A percentile compares a stretch with the other conserved stretches of the same genome.
Evolutionary conservation across 2,329 filamentous ascomycete genomes (phyloP).

Genomic region (Drechmeria coniospora): DNA sequence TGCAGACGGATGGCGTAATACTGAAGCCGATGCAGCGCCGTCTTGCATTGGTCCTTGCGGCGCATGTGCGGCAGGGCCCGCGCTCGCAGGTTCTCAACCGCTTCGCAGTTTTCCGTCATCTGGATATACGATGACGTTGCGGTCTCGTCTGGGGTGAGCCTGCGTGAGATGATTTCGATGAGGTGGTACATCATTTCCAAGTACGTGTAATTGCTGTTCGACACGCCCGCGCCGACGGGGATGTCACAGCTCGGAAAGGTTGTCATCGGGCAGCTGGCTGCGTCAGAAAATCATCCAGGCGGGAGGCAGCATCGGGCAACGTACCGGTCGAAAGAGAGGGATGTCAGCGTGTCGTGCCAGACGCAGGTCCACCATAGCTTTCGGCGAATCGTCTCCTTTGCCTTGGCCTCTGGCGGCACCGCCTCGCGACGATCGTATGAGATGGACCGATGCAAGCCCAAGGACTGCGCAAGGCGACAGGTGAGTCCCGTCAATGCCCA

Average conservation of each 20-base stretch:
- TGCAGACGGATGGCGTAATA: conserved; percentile 50
- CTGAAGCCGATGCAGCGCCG: conserved; percentile 45
- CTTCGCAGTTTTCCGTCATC: conserved; percentile 42
- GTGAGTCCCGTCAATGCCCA: conserved; percentile 51
- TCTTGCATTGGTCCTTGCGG: conserved; percentile 47
- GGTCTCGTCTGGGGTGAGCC: conserved; percentile 38
- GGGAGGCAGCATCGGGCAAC: background rate
- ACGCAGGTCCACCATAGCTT: conserved; percentile 50
- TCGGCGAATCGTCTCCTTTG: conserved; percentile 39
- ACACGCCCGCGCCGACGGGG: conserved; percentile 25
- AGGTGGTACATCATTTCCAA: conserved; percentile 51
- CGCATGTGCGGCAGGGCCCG: conserved; percentile 36
- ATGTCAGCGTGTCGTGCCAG: conserved; percentile 52
- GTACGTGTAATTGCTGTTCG: conserved; percentile 37
- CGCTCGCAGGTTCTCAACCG: conserved; percentile 34
- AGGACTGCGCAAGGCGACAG: conserved; percentile 48
- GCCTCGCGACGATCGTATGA: conserved; percentile 29
- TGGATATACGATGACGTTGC: conserved; percentile 33
- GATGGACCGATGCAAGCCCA: conserved; percentile 40
- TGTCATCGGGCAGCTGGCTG: conserved; percentile 43
- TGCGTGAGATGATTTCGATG: conserved; percentile 42
- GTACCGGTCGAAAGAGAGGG: conserved; percentile 48
- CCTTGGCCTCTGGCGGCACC: conserved; percentile 24
- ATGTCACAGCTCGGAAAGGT: conserved; percentile 41
- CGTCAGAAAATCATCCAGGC: background rate